These are phyloP conservation scores for Pyrenophora tritici-repentis DNA, from an alignment of 2,329 filamentous ascomycete species.

Conservation along the genomic window DNA sequence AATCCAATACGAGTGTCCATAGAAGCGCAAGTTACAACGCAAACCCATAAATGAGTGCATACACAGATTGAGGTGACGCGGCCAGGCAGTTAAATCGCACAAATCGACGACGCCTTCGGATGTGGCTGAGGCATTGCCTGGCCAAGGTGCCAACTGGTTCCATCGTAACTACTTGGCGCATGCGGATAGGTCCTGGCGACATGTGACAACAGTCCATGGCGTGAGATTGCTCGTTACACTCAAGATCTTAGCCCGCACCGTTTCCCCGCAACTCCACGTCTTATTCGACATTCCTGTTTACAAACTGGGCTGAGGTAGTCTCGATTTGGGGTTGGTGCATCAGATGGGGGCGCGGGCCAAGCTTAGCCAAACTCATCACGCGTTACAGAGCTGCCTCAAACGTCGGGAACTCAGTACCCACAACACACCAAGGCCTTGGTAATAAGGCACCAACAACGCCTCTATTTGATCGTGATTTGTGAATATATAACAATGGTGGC, in stretches of 20 bases:
- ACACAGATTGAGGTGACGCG: neutral
- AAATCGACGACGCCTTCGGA: neutral
- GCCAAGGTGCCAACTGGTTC: neutral
- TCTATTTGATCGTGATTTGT: neutral
- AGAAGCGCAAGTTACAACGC: too few relatives aligned
- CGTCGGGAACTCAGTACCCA: constrained; percentile 19
- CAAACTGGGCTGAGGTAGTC: neutral
- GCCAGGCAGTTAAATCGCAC: too few relatives aligned
- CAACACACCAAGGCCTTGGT: constrained; percentile 27
- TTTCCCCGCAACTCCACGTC: neutral
- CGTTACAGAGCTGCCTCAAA: constrained; percentile 26
- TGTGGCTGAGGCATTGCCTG: neutral
- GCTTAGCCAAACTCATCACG: constrained; percentile 17
- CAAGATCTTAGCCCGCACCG: neutral
- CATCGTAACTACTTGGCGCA: neutral
- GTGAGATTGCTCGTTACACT: neutral
- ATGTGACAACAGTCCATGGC: neutral
- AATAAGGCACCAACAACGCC: constrained; percentile 12
- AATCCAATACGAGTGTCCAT: too few relatives aligned
- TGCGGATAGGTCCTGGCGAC: neutral
- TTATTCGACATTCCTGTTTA: neutral
- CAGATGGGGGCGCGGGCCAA: constrained; percentile 12
- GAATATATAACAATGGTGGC: constrained; percentile 3
- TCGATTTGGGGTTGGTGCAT: neutral
- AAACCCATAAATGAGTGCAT: neutral